Evolutionary conservation across 768 basidiomycete genomes (phyloP).

Genomic region (Chalciporus sphaerocephalus): DNA sequence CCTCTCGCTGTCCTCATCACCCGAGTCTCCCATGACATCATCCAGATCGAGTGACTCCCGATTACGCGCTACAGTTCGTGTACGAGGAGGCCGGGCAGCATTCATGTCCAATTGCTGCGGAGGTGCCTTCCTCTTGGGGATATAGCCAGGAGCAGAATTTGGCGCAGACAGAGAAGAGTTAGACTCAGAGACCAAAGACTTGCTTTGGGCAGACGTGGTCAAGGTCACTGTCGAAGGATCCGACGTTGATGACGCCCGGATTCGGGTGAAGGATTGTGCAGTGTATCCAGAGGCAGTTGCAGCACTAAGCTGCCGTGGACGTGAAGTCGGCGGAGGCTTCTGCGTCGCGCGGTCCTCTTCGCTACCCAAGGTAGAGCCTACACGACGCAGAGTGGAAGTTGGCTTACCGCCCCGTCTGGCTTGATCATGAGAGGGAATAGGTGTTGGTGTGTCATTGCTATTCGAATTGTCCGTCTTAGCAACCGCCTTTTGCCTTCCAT

Average conservation of each 20-base stretch:
- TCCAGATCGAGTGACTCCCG: slow-evolving; percentile 72
- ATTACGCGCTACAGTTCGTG: slow-evolving; percentile 49
- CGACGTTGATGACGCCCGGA: slow-evolving; percentile 33
- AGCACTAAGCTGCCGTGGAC: slow-evolving; percentile 45
- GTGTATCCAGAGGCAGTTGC: slow-evolving; percentile 36
- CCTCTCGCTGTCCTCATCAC: slow-evolving; percentile 46
- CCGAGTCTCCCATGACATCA: slow-evolving; percentile 67
- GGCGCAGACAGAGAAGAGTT: slow-evolving; percentile 30
- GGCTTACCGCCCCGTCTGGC: slow-evolving; percentile 28
- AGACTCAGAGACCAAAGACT: slow-evolving; percentile 27
- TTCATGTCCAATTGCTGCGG: slow-evolving; percentile 30
- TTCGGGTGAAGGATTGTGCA: slow-evolving; percentile 25
- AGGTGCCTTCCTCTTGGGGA: slow-evolving; percentile 20
- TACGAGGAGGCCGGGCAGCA: slow-evolving; percentile 25
- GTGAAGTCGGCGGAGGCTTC: slow-evolving; percentile 36
- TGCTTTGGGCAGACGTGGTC: slow-evolving; percentile 17
- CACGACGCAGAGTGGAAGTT: slow-evolving; percentile 48
- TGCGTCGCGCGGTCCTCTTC: slow-evolving; percentile 39
- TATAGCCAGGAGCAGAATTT: slow-evolving; percentile 19
- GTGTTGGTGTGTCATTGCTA: slow-evolving; percentile 12
- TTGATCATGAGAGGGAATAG: slow-evolving; percentile 20
- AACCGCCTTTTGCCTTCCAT: slow-evolving; percentile 25
- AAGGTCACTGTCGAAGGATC: slow-evolving; percentile 17
- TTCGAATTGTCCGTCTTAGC: slow-evolving; percentile 24
- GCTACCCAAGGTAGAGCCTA: slow-evolving; percentile 62